These are phyloP conservation scores for Hypoxylon sp. DNA, from an alignment of 2,329 filamentous ascomycete species.

Conservation along the genomic window DNA sequence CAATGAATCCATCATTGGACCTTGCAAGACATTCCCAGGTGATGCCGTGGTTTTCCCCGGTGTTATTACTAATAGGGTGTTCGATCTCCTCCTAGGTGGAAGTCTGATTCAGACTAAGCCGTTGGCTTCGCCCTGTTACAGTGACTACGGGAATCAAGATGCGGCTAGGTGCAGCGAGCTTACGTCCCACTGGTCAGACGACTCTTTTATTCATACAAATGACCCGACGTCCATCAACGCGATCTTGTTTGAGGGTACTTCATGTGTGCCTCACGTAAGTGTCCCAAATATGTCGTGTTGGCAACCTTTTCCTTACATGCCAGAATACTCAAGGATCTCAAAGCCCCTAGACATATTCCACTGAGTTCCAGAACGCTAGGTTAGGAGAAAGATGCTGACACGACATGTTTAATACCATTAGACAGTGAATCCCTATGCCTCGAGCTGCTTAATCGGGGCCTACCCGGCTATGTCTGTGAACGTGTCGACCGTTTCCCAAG, in stretches of 20 bases:
- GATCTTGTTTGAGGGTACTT: conserved; percentile 45
- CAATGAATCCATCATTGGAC: conserved; percentile 38
- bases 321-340: no score
- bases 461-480: conserved; percentile 48
- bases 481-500: conserved; percentile 45
- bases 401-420: no score
- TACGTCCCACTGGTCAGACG: conserved; percentile 45
- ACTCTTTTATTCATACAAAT: conserved; percentile 47
- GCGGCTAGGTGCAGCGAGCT: conserved; percentile 44
- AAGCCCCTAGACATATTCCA: no score
- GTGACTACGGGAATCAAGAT: conserved; percentile 46
- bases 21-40: conserved; percentile 47
- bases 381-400: no score
- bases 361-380: no score
- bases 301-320: no score
- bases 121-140: conserved; percentile 46
- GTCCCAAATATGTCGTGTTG: no score
- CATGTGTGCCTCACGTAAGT: conserved; percentile 46
- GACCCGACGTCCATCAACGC: conserved; percentile 49
- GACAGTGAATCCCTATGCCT: conserved; percentile 43
- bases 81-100: conserved; percentile 46
- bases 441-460: conserved; percentile 45
- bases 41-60: conserved; percentile 46
- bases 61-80: conserved; percentile 41
- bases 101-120: conserved; percentile 47